These are phyloP conservation scores for Lizonia empirigonia DNA, from an alignment of 2,329 filamentous ascomycete species.

Conservation along the genomic window DNA sequence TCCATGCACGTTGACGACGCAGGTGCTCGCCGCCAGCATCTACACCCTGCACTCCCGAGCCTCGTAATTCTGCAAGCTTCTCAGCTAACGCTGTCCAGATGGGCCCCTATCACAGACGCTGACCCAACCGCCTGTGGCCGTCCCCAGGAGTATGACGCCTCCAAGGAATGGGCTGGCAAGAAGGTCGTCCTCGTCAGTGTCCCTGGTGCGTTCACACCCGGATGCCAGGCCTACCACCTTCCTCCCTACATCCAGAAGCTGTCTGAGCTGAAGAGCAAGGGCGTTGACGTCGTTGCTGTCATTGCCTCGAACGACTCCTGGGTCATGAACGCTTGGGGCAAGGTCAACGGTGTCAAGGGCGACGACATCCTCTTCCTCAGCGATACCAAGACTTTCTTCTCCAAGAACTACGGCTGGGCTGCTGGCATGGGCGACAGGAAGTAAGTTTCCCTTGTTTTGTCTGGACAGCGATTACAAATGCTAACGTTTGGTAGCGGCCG, in stretches of 20 bases:
- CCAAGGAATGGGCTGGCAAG: conserved; percentile 74
- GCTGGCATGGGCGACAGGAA: conserved; percentile 71
- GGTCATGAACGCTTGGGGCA: conserved; percentile 89
- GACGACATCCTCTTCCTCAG: conserved; percentile 79
- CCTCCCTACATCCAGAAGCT: conserved; percentile 78
- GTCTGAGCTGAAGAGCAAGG: conserved; percentile 74
- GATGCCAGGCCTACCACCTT: conserved; percentile 81
- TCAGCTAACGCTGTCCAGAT: conserved; percentile 56
- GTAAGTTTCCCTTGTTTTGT: conserved; percentile 7
- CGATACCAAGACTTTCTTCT: conserved; percentile 75
- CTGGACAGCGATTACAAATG: not conserved
- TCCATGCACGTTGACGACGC: not conserved
- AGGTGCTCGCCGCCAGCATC: conserved; percentile 7
- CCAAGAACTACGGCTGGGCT: conserved; percentile 77
- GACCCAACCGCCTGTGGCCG: conserved; percentile 77
- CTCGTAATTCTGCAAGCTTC: no score
- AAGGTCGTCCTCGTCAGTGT: conserved; percentile 73
- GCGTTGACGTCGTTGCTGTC: conserved; percentile 80
- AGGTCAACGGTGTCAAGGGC: conserved; percentile 79
- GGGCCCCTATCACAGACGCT: conserved; percentile 77
- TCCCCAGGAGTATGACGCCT: conserved; percentile 78
- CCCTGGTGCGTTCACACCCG: conserved; percentile 67
- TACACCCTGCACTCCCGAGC: not conserved
- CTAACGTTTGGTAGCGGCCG: conserved; percentile 55
- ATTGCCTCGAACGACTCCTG: conserved; percentile 84